Percentiles rank a stretch among this genome's conserved stretches.
phyloP scores from a whole-genome alignment of 805 yeast species.

The Nakazawaea anatomiae region DNA sequence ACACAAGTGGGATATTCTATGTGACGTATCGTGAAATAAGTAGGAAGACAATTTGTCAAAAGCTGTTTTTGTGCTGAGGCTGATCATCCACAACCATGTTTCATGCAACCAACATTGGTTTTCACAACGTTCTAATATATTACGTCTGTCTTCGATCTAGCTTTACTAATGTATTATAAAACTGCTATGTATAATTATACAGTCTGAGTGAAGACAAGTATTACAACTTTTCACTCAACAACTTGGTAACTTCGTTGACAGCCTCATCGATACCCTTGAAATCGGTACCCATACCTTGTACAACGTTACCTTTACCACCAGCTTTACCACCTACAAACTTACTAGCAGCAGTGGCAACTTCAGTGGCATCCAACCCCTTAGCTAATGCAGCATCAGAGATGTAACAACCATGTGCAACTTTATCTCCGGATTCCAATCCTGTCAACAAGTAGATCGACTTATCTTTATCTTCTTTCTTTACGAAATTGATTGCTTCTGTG shows the following conservation, averaged over 20 bases:
- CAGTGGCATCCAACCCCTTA: slow-evolving; percentile 70
- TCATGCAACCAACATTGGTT: too few relatives aligned
- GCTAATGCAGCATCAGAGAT: slow-evolving; percentile 64
- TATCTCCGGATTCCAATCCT: slow-evolving; percentile 44
- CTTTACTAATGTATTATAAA: too few relatives aligned
- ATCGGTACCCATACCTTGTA: slow-evolving; percentile 95
- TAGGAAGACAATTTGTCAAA: too few relatives aligned
- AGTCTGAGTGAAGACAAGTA: too few relatives aligned
- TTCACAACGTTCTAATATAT: too few relatives aligned
- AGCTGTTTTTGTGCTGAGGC: too few relatives aligned
- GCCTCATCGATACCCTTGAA: slow-evolving; percentile 67
- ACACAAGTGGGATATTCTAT: too few relatives aligned
- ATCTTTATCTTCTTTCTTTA: slow-evolving; percentile 69
- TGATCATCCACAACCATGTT: too few relatives aligned
- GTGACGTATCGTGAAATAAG: too few relatives aligned
- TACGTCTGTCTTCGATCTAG: too few relatives aligned
- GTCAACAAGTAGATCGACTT: slow-evolving; percentile 78
- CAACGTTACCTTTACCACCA: slow-evolving; percentile 96
- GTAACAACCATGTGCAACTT: slow-evolving; percentile 95
- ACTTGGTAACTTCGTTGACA: slow-evolving; percentile 57
- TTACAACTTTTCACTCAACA: slow-evolving; percentile 52
- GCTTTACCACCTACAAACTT: slow-evolving; percentile 88
- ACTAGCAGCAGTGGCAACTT: slow-evolving; percentile 67
- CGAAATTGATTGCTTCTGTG: slow-evolving; percentile 82
- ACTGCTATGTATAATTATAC: too few relatives aligned